Evolutionary conservation across 2,329 filamentous ascomycete species (phyloP).

Genomic region (Sodiomyces alkalinus): DNA sequence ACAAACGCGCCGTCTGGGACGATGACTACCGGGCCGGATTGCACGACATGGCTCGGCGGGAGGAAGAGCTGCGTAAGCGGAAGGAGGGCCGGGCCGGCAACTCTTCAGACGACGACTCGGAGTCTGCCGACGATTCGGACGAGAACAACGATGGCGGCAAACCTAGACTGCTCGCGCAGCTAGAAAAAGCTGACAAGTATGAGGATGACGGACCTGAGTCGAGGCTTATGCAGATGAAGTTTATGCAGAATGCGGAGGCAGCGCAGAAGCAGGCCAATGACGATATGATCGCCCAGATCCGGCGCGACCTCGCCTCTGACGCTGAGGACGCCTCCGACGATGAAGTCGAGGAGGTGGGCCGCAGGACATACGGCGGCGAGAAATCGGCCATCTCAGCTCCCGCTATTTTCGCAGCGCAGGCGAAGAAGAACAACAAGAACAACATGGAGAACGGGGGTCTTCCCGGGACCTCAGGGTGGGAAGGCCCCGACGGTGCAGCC

Average conservation of each 20-base stretch:
- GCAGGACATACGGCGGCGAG: constrained; percentile 49
- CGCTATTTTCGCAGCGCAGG: constrained; percentile 12
- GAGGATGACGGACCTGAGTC: constrained; percentile 41
- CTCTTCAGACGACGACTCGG: constrained; percentile 34
- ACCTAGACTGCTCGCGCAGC: constrained; percentile 30
- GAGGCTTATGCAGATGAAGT: constrained; percentile 71
- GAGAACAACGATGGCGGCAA: constrained; percentile 30
- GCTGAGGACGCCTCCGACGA: constrained; percentile 35
- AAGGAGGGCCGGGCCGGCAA: constrained; percentile 53
- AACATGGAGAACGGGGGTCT: too few relatives aligned
- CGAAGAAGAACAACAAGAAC: constrained; percentile 16
- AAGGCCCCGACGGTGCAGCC: constrained; percentile 8
- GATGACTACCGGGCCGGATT: constrained; percentile 68
- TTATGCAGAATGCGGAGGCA: constrained; percentile 84
- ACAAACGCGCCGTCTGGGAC: constrained; percentile 73
- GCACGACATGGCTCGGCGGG: constrained; percentile 64
- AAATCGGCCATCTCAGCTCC: constrained; percentile 17
- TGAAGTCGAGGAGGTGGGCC: constrained; percentile 45
- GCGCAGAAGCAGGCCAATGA: constrained; percentile 67
- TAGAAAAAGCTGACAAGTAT: constrained; percentile 27
- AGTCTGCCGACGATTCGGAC: constrained; percentile 41
- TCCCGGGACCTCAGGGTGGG: constrained; percentile 4
- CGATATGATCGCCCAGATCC: constrained; percentile 53
- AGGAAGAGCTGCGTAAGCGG: constrained; percentile 66
- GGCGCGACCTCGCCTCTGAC: constrained; percentile 54